These are phyloP conservation scores for Salvia rosmarinus DNA, from an alignment of 257 asterid genomes.

Conservation along the genomic window DNA sequence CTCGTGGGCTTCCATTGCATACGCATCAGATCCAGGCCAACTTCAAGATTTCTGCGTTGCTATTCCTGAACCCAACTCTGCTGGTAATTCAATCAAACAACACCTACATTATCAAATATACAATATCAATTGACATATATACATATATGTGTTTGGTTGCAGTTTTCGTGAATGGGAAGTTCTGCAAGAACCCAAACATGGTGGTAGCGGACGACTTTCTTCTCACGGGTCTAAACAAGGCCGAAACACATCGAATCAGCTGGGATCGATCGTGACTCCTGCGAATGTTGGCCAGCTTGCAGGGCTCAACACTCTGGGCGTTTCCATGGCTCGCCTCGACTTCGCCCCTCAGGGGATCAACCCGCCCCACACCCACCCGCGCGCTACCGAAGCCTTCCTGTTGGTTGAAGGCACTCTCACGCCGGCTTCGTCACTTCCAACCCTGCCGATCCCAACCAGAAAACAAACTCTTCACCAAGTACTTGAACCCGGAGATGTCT, in stretches of 20 bases:
- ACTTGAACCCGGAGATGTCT: background rate
- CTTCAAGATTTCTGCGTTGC: constrained; percentile 36
- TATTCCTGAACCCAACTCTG: constrained; percentile 7
- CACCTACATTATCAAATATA: background rate
- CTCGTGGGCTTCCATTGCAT: background rate
- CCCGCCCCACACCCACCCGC: constrained; percentile 46
- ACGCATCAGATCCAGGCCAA: constrained; percentile 23
- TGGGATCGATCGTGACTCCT: constrained; percentile 10
- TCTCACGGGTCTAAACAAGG: constrained; percentile 11
- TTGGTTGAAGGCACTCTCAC: constrained; percentile 32
- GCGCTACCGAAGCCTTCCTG: constrained; percentile 31
- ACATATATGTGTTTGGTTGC: background rate
- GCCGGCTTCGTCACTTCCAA: constrained; percentile 34
- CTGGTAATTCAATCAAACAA: constrained; percentile 14
- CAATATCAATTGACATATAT: background rate
- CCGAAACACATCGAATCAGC: constrained; percentile 10
- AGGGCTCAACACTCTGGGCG: constrained; percentile 45
- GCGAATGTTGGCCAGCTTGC: constrained; percentile 23
- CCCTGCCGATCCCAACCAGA: background rate
- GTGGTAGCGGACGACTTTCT: constrained; percentile 27
- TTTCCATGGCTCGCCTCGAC: constrained; percentile 37
- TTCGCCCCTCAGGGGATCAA: constrained; percentile 35
- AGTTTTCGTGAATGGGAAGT: constrained; percentile 38
- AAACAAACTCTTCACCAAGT: constrained; percentile 15
- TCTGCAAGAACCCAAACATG: constrained; percentile 35